Conservation (phyloP, 495 filamentous ascomycete genomes). For the Choiromyces venosus region DNA sequence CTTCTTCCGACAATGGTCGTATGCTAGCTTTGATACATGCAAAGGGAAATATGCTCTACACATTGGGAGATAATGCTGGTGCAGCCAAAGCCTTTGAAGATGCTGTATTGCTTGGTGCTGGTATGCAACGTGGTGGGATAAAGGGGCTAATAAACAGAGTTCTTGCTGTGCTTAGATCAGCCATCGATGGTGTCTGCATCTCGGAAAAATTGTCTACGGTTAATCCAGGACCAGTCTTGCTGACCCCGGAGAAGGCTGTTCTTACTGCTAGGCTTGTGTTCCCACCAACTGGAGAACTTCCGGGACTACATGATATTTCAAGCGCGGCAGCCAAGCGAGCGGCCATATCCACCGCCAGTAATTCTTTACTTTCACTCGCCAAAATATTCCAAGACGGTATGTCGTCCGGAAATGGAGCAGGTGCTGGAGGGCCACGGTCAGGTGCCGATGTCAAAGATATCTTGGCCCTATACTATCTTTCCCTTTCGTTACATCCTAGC, state of each 20-base stretch:
- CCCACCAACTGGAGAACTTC: conserved; percentile 64
- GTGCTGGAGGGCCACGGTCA: conserved; percentile 53
- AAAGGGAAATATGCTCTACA: conserved; percentile 97
- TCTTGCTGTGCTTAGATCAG: conserved; percentile 60
- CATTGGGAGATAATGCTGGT: conserved; percentile 72
- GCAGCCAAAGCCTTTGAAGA: conserved; percentile 93
- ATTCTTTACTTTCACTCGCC: conserved; percentile 86
- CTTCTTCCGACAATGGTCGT: conserved; percentile 84
- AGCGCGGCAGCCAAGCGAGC: conserved; percentile 69
- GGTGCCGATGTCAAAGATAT: conserved; percentile 85
- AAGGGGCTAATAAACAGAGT: conserved; percentile 75
- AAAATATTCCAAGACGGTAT: conserved; percentile 99
- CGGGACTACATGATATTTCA: conserved; percentile 70
- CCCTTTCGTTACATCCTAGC: conserved; percentile 87
- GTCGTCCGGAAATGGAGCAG: conserved; percentile 63
- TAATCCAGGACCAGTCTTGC: conserved; percentile 60
- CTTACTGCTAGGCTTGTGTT: conserved; percentile 84
- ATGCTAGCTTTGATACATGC: conserved; percentile 90
- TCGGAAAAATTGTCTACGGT: conserved; percentile 28
- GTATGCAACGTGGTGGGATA: conserved; percentile 65
- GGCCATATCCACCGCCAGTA: conserved; percentile 88
- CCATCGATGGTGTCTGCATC: conserved; percentile 42
- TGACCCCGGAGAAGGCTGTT: conserved; percentile 78
- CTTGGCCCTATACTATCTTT: conserved; percentile 90
- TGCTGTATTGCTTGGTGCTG: conserved; percentile 82